Evolutionary conservation across 1,139 yeast genomes (phyloP), one percentile per base, ranked within the genome.

Genomic region (Pichia sorboxylosa): DNA sequence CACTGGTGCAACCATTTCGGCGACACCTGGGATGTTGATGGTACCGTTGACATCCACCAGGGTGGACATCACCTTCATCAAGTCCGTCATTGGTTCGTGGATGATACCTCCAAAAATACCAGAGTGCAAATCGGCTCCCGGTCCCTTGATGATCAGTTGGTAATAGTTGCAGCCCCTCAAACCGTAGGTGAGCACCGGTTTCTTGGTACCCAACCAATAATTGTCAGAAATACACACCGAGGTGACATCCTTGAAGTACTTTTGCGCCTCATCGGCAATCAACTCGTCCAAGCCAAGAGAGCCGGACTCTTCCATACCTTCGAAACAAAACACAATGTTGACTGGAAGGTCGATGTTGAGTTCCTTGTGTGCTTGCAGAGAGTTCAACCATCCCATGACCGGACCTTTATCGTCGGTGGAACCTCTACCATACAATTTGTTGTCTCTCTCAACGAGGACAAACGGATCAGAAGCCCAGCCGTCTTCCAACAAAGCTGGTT

Each of bases 221-320:
- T 92, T 90, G 61, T 90, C 99, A 36, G 92, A 77, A 48, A 90
- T 92, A 57, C 97, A 87, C 34, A 85, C 96, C 31, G 94, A 87
- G 54, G 87, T 94, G 35, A 85, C 94, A 28, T 72, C 78, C 55
- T 78, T 75, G 64, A 90, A 90, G 61, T 84, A 90, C 30, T 61
- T 55, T 31, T 68, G 58, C 36, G 94, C 90, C 62, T 92, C 97
- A 31, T 63, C 58, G 32, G 76, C 76, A 51, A 90, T 80, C 51
- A 90, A 69, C 26, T 64, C 75, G 44, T 90, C 98, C 46, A 90
- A 70, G 19, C 98, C 97, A 34, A 83, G 61, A 20, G 96, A 84
- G 15, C 99, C 99, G 43, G 87, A 77, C 61, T 90, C 99, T 62
- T 90, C 99, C 99, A 90, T 90, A 41, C 98, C 98, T 63, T 90